These are phyloP conservation scores for Ogataea wickerhamii DNA, from an alignment of 805 yeast species.

Conservation along the genomic window DNA sequence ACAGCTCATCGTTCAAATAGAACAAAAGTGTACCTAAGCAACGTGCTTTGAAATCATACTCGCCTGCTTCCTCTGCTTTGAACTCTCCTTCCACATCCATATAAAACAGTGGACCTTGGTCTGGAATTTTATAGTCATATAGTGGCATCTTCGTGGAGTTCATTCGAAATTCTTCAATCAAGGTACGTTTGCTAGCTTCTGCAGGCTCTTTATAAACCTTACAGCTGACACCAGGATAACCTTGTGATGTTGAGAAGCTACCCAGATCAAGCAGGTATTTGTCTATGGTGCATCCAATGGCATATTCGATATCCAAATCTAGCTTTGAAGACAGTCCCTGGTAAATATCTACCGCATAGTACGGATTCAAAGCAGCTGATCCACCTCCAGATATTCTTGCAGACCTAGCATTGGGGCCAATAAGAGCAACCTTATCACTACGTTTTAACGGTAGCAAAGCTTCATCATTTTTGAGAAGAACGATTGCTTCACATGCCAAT, in stretches of 20 bases:
- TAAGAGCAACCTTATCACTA: constrained; percentile 43
- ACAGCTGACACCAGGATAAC: constrained; percentile 27
- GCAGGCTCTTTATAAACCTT: constrained; percentile 29
- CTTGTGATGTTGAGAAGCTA: constrained; percentile 14
- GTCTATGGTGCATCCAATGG: constrained; percentile 34
- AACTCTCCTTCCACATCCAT: constrained; percentile 38
- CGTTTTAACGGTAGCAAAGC: constrained; percentile 44
- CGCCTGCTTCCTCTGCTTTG: constrained; percentile 36
- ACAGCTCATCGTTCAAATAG: constrained; percentile 39
- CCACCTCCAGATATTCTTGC: constrained; percentile 60
- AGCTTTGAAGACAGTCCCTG: constrained; percentile 20
- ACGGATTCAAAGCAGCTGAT: constrained; percentile 42
- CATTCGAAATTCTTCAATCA: constrained; percentile 28
- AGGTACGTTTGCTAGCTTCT: constrained; percentile 21
- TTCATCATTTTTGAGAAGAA: constrained; percentile 53
- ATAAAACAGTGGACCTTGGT: constrained; percentile 30
- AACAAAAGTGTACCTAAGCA: constrained; percentile 42
- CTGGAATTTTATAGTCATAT: constrained; percentile 23
- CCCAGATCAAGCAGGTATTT: constrained; percentile 17
- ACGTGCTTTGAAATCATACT: constrained; percentile 39
- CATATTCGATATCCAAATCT: constrained; percentile 25
- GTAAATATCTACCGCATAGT: constrained; percentile 17
- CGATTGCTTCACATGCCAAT: constrained; percentile 50
- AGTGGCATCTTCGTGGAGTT: constrained; percentile 17
- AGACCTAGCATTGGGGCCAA: constrained; percentile 57